Base-by-base conservation (phyloP, 2,329 filamentous ascomycete species). In the Parascedosporium putredinis region DNA sequence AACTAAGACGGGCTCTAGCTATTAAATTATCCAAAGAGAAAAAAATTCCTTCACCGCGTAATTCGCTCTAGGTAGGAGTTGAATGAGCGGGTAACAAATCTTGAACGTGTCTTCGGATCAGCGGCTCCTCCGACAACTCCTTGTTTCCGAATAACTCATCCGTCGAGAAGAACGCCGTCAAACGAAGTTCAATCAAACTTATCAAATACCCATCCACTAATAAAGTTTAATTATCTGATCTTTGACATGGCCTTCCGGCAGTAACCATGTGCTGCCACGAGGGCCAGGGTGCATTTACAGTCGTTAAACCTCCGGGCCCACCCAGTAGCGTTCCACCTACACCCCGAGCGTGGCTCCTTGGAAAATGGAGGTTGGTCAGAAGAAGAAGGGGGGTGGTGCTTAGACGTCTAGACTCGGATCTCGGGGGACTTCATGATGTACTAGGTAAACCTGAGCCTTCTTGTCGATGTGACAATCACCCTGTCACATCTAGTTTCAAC, bases 401-500 rank as follows among this genome's bases (percentile, higher is more conserved):
- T 31, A 31, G 24, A 27, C 43, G n/a, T n/a, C n/a, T n/a, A n/a
- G n/a, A n/a, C n/a, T n/a, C n/a, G n/a, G n/a, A n/a, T n/a, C n/a
- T n/a, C n/a, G n/a, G n/a, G n/a, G n/a, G n/a, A n/a, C n/a, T n/a
- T n/a, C n/a, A n/a, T n/a, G n/a, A n/a, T n/a, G n/a, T n/a, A n/a
- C n/a, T n/a, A n/a, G n/a, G n/a, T n/a, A n/a, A n/a, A n/a, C n/a
- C n/a, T n/a, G n/a, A 52, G 57, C 55, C 18, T 29, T 18, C 14
- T 12, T 27, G 43, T 45, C 43, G 23, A 27, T 61, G 57, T 53
- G 56, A 61, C 57, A 54, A 51, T 50, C 51, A 46, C 51, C 25
- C 57, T 54, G 53, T 60, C 56, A 57, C 50, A 55, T 57, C 50
- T 52, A 52, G 59, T 62, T 63, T 61, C 60, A 62, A 60, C 54